Evolutionary conservation across 495 filamentous ascomycete genomes (phyloP).

Genomic region (Cercophora newfieldiana): DNA sequence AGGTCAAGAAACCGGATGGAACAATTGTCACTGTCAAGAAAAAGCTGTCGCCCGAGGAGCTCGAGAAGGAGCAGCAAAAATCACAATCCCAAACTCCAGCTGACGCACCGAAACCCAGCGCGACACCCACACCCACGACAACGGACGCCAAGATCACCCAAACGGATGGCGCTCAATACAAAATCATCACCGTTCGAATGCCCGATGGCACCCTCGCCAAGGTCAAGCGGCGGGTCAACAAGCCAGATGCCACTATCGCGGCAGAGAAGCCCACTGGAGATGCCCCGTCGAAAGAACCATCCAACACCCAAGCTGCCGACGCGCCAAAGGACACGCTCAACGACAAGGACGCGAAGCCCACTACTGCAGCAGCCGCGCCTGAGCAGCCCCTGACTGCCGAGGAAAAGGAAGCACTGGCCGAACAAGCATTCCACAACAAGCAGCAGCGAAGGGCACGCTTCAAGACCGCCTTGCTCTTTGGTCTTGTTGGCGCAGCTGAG

Average conservation of each 20-base stretch:
- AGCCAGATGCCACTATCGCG: not conserved
- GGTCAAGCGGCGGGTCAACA: slow-evolving; percentile 9
- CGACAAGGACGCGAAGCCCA: not conserved
- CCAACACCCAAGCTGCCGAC: not conserved
- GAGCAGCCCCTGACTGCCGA: not conserved
- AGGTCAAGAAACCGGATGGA: slow-evolving; percentile 12
- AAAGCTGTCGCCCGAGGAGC: slow-evolving; percentile 12
- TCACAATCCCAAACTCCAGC: not conserved
- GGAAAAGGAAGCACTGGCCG: not conserved
- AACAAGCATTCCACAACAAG: slow-evolving; percentile 9
- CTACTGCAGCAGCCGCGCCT: not conserved
- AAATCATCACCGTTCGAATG: slow-evolving; percentile 16
- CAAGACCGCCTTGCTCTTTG: slow-evolving; percentile 3
- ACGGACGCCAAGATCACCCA: slow-evolving; percentile 3
- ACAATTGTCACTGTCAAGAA: slow-evolving; percentile 12
- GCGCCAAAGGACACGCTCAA: not conserved
- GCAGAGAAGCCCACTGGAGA: not conserved
- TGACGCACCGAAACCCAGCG: not conserved
- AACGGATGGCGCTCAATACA: slow-evolving; percentile 4
- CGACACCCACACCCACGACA: not conserved
- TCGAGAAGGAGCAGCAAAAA: slow-evolving; percentile 6
- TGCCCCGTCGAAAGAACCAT: not conserved
- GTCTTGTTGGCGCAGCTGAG: slow-evolving; percentile 9
- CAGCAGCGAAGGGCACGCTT: slow-evolving; percentile 5
- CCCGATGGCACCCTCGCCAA: slow-evolving; percentile 16